Base-by-base conservation (phyloP, 2,329 filamentous ascomycete genomes). In the Colletotrichum sp. region DNA sequence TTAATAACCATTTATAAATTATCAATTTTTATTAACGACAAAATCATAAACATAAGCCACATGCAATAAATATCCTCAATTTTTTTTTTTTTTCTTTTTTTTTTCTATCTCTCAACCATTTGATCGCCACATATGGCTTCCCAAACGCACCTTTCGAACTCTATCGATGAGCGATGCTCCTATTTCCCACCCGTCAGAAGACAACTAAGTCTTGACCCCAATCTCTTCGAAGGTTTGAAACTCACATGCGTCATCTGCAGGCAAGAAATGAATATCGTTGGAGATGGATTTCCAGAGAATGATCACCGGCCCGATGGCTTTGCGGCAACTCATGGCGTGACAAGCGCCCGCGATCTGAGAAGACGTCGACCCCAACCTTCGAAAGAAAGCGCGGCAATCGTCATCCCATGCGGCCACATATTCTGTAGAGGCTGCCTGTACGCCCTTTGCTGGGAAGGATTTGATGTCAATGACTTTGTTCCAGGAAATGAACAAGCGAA, bases 361-460 rank as follows among this genome's bases (percentile, higher is more conserved):
- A 32, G 18, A 21, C 30, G 30, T 63, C 7, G 59, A 13, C 59
- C 59, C 12, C 10, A 63, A 18, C 15, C 6, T 6, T n/a, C 30
- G 1, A 26, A 26, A 9, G 55, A 28, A 15, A 12, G 34, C 16
- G 26, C 39, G 8, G 71, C 71, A 21, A 69, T 63, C 12, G 30
- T 73, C 15, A 8, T 68, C 13, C 71, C 71, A 13, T 73, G 71
- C 34, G 71, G 49, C 39, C 71, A 73, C 36, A 69, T 73, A 16
- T 52, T 73, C 16, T 73, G 71, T 18, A 73, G 34, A 63, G 21
- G 15, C 13, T 73, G 71, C 18, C 4, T 73, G 8, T 62, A 62
- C 55, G n/a, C 21, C 8, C 21, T 73, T 3, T 52, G 28, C 28
- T 63, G 52, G 52, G 16, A 24, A 2, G 71, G 21, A 7, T 68